Evolutionary conservation across 768 basidiomycete species (phyloP), one percentile per base, ranked within the genome.

Genomic region (Hericium coralloides): DNA sequence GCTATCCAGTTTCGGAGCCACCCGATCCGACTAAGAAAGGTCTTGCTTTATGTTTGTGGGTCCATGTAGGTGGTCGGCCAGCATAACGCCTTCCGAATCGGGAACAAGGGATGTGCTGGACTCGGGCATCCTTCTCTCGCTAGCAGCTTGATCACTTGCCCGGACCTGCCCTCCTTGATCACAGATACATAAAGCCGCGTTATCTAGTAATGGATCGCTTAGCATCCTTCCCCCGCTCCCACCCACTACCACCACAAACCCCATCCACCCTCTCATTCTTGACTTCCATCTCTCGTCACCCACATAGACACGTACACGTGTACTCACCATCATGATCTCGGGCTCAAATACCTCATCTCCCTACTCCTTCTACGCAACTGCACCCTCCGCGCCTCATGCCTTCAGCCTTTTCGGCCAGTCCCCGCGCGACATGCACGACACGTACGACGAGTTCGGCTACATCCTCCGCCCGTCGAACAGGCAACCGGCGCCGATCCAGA

Each of bases 331-430:
- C n/a, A 45, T 45, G 43, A 45, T 45, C n/a, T n/a, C n/a, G n/a
- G n/a, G 43, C 43, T 1, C 43, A 20, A 50, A 50, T 17, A 22
- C 49, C 26, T 12, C 57, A 48, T 54, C 55, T 20, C 15, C 57
- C 22, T 58, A 37, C 41, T 38, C 56, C 41, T 39, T 61, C 57
- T 64, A 60, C 51, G 57, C 62, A 25, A 36, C 57, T 26, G 36
- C 64, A 2, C 55, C 60, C 9, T 25, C 64, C 5, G 31, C 60
- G 7, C 60, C 63, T 59, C 55, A 41, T 50, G 51, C 64, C 17
- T 65, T 62, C 63, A 25, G 60, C 18, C 36, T 58, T 31, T 53
- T 61, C 14, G 53, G 53, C 25, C 60, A 62, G n/a, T 60, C 63
- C 3, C 64, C 64, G 2, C 64, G 63, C 23, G 64, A 65, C 56